These are phyloP conservation scores for Dactylellina cionopaga DNA, from an alignment of 2,329 filamentous ascomycete species.

Conservation along the genomic window DNA sequence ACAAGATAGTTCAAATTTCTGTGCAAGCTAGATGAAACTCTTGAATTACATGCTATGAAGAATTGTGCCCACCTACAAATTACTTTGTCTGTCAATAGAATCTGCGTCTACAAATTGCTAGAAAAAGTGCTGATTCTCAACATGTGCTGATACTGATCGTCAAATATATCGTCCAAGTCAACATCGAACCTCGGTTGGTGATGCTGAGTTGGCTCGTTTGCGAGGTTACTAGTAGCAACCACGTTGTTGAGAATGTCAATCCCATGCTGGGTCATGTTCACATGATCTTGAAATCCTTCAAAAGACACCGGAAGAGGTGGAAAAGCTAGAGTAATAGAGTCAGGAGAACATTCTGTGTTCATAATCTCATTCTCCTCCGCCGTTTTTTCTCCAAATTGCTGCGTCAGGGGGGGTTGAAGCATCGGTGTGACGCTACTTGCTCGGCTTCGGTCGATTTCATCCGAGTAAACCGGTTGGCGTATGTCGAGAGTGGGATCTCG, in stretches of 20 bases:
- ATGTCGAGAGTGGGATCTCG: slow-evolving; percentile 23
- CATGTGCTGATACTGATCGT: slow-evolving; percentile 2
- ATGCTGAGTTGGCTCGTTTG: not conserved
- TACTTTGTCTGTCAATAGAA: too few species aligned
- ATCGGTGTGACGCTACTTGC: not conserved
- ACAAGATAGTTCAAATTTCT: too few species aligned
- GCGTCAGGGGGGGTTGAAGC: not conserved
- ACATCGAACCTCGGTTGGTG: not conserved
- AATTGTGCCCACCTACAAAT: too few species aligned
- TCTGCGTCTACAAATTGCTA: not conserved
- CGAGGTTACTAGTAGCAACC: not conserved
- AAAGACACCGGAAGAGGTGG: not conserved
- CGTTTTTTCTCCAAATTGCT: not conserved
- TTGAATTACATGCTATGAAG: too few species aligned
- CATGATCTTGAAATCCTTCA: not conserved
- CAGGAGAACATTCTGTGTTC: not conserved
- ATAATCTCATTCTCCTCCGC: not conserved
- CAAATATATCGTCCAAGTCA: not conserved
- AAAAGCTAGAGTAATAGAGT: not conserved
- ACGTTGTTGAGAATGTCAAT: not conserved
- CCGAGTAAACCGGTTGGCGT: slow-evolving; percentile 34
- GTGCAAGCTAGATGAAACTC: too few species aligned
- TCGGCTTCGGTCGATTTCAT: slow-evolving; percentile 16
- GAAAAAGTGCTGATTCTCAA: not conserved
- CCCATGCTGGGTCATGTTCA: too few species aligned